These are phyloP conservation scores for Mycena venus DNA, from an alignment of 768 basidiomycete species.

Conservation along the genomic window DNA sequence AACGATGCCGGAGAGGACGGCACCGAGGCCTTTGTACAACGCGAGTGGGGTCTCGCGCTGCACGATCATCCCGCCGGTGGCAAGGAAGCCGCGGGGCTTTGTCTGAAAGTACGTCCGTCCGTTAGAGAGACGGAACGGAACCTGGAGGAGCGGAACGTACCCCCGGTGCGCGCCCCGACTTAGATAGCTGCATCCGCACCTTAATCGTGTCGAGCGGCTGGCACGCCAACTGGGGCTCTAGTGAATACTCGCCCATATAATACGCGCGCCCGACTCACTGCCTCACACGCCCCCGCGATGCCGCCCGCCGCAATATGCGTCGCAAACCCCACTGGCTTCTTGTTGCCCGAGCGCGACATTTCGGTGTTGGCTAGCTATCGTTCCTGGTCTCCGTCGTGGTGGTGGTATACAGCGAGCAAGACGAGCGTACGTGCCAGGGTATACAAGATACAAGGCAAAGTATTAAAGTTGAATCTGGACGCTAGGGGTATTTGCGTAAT, in stretches of 20 bases:
- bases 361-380: not conserved
- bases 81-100: slow-evolving; percentile 92
- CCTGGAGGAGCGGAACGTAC: slow-evolving; percentile 70
- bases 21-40: slow-evolving; percentile 97
- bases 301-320: slow-evolving; percentile 96
- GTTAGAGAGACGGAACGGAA: slow-evolving; percentile 10
- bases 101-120: slow-evolving; percentile 66
- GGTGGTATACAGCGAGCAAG: not conserved
- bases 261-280: slow-evolving; percentile 61
- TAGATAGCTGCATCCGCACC: slow-evolving; percentile 99
- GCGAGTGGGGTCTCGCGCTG: slow-evolving; percentile 94
- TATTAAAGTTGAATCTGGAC: not conserved
- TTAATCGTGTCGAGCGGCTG: slow-evolving; percentile 99
- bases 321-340: slow-evolving; percentile 86
- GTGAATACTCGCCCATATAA: not conserved
- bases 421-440: too few species aligned
- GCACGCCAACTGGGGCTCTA: slow-evolving; percentile 70
- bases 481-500: not conserved
- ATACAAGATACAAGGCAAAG: too few species aligned
- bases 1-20: slow-evolving; percentile 95
- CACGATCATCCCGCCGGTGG: slow-evolving; percentile 90
- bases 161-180: slow-evolving; percentile 81
- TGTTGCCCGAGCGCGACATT: slow-evolving; percentile 70
- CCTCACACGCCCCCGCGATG: slow-evolving; percentile 93
- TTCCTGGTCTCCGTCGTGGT: not conserved